phyloP scores from a whole-genome alignment of 306 rosid genomes.

The Pterocarpus macrocarpus region DNA sequence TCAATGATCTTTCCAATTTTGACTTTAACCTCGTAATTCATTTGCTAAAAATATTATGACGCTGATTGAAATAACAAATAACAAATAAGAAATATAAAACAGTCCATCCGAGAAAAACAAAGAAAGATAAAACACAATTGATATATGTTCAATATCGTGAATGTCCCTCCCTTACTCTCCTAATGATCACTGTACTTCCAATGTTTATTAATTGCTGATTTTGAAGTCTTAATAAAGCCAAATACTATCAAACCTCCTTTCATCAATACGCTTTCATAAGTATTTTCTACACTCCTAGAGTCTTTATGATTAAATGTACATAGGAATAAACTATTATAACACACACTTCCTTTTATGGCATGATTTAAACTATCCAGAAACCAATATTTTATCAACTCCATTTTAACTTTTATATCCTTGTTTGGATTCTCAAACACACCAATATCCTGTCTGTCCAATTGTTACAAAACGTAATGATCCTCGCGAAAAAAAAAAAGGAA shows the following conservation, averaged over 20 bases:
- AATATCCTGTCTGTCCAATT: neutral
- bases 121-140: too few relatives aligned
- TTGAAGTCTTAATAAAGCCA: too few relatives aligned
- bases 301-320: neutral
- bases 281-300: too few relatives aligned
- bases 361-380: neutral
- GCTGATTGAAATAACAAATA: neutral
- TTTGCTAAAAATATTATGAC: neutral
- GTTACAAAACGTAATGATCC: neutral
- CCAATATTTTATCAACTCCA: neutral
- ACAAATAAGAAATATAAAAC: neutral
- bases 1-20: neutral
- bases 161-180: neutral
- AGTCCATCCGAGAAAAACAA: neutral
- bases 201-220: too few relatives aligned
- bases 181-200: too few relatives aligned
- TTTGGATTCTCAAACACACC: too few relatives aligned
- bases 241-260: too few relatives aligned
- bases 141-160: neutral
- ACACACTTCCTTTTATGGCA: neutral
- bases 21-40: slow-evolving; percentile 6
- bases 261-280: too few relatives aligned
- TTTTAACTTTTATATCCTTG: neutral
- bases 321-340: neutral
- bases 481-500: neutral